Evolutionary conservation across 140 eudicot genomes (phyloP), one percentile per base, ranked within the genome.

Genomic region (Bidens hawaiensis): DNA sequence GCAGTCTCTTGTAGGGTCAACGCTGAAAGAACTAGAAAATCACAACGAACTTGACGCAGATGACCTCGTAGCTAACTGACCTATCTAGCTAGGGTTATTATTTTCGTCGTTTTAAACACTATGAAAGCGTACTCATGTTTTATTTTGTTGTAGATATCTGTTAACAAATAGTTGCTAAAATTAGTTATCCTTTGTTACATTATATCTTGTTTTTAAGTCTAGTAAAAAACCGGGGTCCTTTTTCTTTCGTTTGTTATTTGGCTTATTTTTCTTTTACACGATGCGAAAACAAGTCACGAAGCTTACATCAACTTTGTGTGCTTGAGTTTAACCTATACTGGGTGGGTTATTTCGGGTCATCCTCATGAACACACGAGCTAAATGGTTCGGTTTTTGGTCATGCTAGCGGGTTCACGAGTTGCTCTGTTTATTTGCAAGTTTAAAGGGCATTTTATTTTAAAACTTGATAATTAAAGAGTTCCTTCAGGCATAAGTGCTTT

Each of bases 1-100:
- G 68, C 82, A 82, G 88, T 61, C 71, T 59, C 76, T 84, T 77
- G 87, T 81, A 28, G 76, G 76, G 25, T 74, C 93, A 58, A 65
- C 83, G 45, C 30, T 72, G 60, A 63, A 68, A 57, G 93, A 81
- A 64, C 24, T 81, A 9, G 84, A 71, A 13, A 43, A 42, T 71
- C 67, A 60, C 45, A 61, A 73, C 60, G 84, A 63, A 23, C 64
- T 72, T 64, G 82, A 62, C 67, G 5, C 76, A 15, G 77, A 67
- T 17, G 46, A 55, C 45, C 51, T 63, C 33, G 31, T 65, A 38
- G 34, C 62, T 23, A 78, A 41, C 45, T 43, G 51, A 30, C 30
- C 12, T 9, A 23, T 22, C 27, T 16, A 10, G 12, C 15, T 53
- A 64, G 53, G 61, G 67, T 64, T 12, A 19, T 41, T 71, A 51